Base-by-base conservation (phyloP, 345 rosid genomes). In the Camelina hispida region DNA sequence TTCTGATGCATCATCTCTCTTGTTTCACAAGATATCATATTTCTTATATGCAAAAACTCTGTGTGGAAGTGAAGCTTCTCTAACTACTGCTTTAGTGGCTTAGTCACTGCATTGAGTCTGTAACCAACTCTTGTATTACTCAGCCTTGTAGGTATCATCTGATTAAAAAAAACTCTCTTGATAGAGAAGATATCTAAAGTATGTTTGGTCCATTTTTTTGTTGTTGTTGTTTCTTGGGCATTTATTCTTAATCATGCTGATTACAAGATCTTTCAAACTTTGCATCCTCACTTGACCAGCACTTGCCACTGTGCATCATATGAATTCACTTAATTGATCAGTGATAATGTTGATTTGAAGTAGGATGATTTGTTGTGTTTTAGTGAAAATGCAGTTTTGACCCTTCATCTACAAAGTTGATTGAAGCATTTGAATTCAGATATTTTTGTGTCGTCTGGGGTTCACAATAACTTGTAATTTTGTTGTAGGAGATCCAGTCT, bases 401-500 rank as follows among this genome's bases (percentile, higher is more conserved):
- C 35, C 20, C 20, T 20, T 9, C 43, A 64, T 65, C 56, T 30
- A 43, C 71, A 22, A 37, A 34, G 11, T 25, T 48, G 63, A 56
- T 16, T n/a, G 20, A 57, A 47, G 23, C 9, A 56, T 50, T 61
- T 48, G 16, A 5, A 34, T 59, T 71, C 57, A 12, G 42, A 60
- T 38, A 11, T 7, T 15, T 15, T 34, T 35, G 20, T 12, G 17
- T 16, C 50, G 9, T 37, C 11, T 35, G 32, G 4, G 4, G 50
- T 71, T 67, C 13, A 30, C 14, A 65, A 25, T 53, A 46, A 65
- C 43, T 71, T 71, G 63, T 66, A 16, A 65, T 42, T 42, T 25
- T 58, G 22, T 76, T 74, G 76, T 80, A 87, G 93, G 85, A 84
- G 28, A 68, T 71, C 51, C 79, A 69, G 69, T 66, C 72, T n/a